Conservation (phyloP, 495 filamentous ascomycete genomes). For the Aspergillus egyptiacus region DNA sequence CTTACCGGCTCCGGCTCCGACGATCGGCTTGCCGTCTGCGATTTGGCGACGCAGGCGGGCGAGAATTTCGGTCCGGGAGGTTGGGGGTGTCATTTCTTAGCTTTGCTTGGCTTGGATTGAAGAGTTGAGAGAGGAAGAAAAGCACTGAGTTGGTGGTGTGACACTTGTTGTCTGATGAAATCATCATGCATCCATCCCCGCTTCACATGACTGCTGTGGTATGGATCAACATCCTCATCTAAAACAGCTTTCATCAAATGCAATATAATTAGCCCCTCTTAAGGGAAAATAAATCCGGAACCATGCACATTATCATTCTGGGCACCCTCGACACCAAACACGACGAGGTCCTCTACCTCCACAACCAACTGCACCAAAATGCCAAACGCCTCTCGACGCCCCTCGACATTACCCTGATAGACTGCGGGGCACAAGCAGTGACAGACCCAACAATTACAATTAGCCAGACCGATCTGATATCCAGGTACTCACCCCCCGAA, state of each 20-base stretch:
- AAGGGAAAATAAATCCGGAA: no score
- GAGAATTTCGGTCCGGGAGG: slow-evolving; percentile 51
- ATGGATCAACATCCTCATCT: background rate
- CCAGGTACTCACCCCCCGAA: slow-evolving; percentile 4
- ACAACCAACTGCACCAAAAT: slow-evolving; percentile 26
- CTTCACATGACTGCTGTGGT: background rate
- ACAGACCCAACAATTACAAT: slow-evolving; percentile 44
- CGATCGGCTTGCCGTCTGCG: slow-evolving; percentile 48
- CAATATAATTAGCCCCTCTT: slow-evolving; percentile 1
- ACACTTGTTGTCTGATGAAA: background rate
- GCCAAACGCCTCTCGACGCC: background rate
- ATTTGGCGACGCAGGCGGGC: slow-evolving; percentile 47
- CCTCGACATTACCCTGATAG: slow-evolving; percentile 45
- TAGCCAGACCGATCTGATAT: slow-evolving; percentile 33
- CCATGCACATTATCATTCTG: slow-evolving; percentile 48
- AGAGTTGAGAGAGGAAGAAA: background rate
- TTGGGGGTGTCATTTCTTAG: slow-evolving; percentile 33
- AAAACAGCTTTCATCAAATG: background rate
- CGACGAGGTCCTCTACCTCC: slow-evolving; percentile 52
- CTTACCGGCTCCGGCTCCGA: slow-evolving; percentile 65
- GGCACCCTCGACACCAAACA: slow-evolving; percentile 69
- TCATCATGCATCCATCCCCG: background rate
- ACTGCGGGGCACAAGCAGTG: slow-evolving; percentile 45
- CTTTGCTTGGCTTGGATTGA: background rate
- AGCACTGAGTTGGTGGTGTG: background rate